Base-by-base conservation (phyloP, 1,284 basidiomycete genomes). In the Crepidotus sp. region DNA sequence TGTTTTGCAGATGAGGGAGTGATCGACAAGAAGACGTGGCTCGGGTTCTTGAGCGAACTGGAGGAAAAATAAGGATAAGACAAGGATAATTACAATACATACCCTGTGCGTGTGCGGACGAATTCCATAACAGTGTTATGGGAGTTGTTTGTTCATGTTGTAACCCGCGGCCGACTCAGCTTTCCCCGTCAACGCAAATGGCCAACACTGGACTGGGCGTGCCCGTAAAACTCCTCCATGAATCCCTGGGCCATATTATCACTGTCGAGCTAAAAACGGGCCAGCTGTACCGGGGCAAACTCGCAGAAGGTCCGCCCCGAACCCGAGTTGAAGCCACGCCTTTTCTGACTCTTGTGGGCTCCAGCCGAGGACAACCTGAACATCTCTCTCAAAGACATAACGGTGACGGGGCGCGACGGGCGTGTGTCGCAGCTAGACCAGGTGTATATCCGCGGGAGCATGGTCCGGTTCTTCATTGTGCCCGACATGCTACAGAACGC, bases 401-500 rank as follows among this genome's bases (percentile, higher is more conserved):
- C 95, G 17, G 96, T 98, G 18, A 99, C 96, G 9, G 92, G 90
- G 44, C 82, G 95, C 47, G 96, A 99, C 72, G 96, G 96, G 36
- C 89, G 96, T 59, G 92, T 98, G 33, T 95, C 94, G n/a, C 96
- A 98, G 64, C 75, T 99, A 44, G 95, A 98, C 71, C 95, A 97
- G 66, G 94, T 98, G 32, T 99, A 98, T 68, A 98, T 99, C 58
- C 77, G 96, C 55, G 96, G 96, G 54, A 94, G 89, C 65, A 97
- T 98, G 90, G 71, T 95, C 59, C 79, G 93, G 57, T 98, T 98
- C 74, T 95, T 98, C 71, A 97, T 98, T 62, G 96, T 99, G 19
- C 96, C 96, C 38, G 96, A 98, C 66, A 97, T 99, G 86, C 74
- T 99, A 55, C 90, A 97, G 61, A 97, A 98, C 63, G 96, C 96